phyloP scores from a whole-genome alignment of 441 rosid species.

The Brassica hybrid region DNA sequence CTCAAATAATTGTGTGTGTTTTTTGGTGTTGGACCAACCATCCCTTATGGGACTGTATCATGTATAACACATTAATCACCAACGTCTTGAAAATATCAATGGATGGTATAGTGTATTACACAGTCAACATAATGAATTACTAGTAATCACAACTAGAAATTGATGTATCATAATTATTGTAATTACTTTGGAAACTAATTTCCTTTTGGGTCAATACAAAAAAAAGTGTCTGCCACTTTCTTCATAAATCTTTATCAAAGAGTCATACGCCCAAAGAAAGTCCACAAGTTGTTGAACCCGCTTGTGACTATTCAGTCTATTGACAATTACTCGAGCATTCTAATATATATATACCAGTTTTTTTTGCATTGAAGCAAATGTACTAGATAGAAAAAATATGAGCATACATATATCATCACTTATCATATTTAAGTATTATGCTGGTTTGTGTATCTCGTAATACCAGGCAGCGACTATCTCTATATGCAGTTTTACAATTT shows the following conservation, averaged over 20 bases:
- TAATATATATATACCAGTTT: background rate
- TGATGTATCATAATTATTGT: constrained; percentile 23
- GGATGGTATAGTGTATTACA: background rate
- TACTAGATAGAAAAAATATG: background rate
- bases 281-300: constrained; percentile 28
- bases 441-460: background rate
- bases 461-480: background rate
- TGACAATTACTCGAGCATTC: constrained; percentile 5
- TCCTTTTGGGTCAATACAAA: constrained; percentile 20
- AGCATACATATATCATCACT: background rate
- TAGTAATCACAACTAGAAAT: constrained; percentile 5
- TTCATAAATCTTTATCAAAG: background rate
- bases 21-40: background rate
- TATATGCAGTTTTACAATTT: background rate
- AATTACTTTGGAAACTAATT: constrained; percentile 8
- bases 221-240: constrained; percentile 33
- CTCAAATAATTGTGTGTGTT: background rate
- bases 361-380: background rate
- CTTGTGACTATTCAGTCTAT: constrained; percentile 21
- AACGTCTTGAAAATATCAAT: background rate
- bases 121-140: background rate
- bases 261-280: constrained; percentile 11
- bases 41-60: background rate
- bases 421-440: background rate
- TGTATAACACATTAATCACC: background rate